Evolutionary conservation across 352 stramenopile species (phyloP), one percentile per base, ranked within the genome.

Genomic region (Hyphochytrium catenoides): DNA sequence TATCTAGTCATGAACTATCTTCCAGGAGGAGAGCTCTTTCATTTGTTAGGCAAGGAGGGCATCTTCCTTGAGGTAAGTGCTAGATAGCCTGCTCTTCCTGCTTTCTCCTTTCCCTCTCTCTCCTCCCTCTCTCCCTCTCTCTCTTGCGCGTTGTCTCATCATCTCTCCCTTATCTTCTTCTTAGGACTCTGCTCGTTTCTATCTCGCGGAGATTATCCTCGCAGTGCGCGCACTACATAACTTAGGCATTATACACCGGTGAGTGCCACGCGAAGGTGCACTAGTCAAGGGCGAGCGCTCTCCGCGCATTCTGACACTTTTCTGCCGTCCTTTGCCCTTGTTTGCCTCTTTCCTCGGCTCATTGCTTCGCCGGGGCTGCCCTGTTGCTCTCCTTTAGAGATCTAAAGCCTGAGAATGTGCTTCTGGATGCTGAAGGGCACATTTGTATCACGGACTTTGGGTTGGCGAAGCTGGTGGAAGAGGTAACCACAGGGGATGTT

Each of bases 391-490:
- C n/a, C 18, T 50, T 25, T 31, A 72, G 64, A 26, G 68, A 83
- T 42, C 42, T 83, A 15, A 83, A 83, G 53, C 68, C 68, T 16
- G 67, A 79, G 42, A 85, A 85, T 36, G 59, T 79, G 12, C 43
- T 85, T 15, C 43, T 85, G 12, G 71, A 78, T 22, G 44, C 44
- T 3, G 63, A 82, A 36, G 71, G 71, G 9, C 70, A 85, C 47
- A 77, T 85, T 31, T 61, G 61, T 19, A 46, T 85, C 30, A 82
- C 66, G 1, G 71, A 85, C 47, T 85, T 85, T 47, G 71, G 71
- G 4, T 54, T 85, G 11, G 62, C 63, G 1, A 77, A 77, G 44
- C 63, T 79, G 43, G 74, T 78, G 52, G 38, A 47, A 3, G 54
- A 69, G 52, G 64, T 78, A 42, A n/a, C n/a, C n/a, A n/a, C n/a